Conservation (phyloP, 306 rosid genomes). For the Cyamopsis tetragonoloba region DNA sequence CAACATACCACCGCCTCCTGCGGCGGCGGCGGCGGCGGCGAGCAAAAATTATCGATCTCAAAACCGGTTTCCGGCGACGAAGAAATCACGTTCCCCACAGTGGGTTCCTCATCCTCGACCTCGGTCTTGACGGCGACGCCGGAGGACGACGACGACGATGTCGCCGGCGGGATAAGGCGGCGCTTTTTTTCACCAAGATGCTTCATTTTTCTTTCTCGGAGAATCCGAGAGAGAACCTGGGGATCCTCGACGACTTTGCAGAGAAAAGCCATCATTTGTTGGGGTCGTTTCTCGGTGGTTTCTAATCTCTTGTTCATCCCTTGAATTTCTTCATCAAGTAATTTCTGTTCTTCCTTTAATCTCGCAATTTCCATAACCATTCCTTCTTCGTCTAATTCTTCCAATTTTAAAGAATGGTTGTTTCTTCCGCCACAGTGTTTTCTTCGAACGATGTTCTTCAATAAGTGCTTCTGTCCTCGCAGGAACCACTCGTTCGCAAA, state of each 20-base stretch:
- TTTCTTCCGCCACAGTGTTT: slow-evolving; percentile 35
- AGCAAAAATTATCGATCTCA: slow-evolving; percentile 29
- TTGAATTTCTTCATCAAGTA: slow-evolving; percentile 54
- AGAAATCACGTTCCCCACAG: slow-evolving; percentile 9
- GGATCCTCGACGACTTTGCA: slow-evolving; percentile 71
- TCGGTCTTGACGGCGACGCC: slow-evolving; percentile 38
- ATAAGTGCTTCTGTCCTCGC: slow-evolving; percentile 66
- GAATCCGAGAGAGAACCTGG: slow-evolving; percentile 49
- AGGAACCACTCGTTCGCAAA: slow-evolving; percentile 94
- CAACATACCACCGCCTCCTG: slow-evolving; percentile 17
- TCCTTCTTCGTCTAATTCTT: slow-evolving; percentile 50
- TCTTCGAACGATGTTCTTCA: slow-evolving; percentile 56
- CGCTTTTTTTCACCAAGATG: slow-evolving; percentile 39
- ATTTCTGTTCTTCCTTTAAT: slow-evolving; percentile 68
- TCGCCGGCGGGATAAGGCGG: slow-evolving; percentile 36
- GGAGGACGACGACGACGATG: slow-evolving; percentile 42
- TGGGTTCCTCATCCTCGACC: slow-evolving; percentile 45
- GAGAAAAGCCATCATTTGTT: slow-evolving; percentile 83
- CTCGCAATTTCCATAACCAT: slow-evolving; percentile 59
- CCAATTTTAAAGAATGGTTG: slow-evolving; percentile 3
- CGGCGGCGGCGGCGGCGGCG: slow-evolving; percentile 30
- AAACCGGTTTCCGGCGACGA: slow-evolving; percentile 52
- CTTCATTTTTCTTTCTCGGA: slow-evolving; percentile 35
- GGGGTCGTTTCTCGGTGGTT: slow-evolving; percentile 69
- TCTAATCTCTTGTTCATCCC: slow-evolving; percentile 73